These are phyloP conservation scores for Paramarasmius palmivorus DNA, from an alignment of 1,284 basidiomycete genomes.

Conservation along the genomic window DNA sequence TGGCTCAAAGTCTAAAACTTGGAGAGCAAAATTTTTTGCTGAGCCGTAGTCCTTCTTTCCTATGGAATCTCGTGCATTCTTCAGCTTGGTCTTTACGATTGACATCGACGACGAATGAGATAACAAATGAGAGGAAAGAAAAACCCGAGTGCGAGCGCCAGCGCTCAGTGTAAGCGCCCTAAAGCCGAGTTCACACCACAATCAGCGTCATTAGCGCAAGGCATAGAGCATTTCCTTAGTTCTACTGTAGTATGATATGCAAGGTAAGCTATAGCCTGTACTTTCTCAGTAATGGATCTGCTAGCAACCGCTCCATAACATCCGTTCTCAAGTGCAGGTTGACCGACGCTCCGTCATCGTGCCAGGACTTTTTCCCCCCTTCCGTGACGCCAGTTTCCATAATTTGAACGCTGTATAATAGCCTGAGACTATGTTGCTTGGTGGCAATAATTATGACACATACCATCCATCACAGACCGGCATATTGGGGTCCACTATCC, in stretches of 20 bases:
- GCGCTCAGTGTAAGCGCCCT: too few species aligned
- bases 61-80: constrained; percentile 79
- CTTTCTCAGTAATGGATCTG: constrained; percentile 27
- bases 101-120: constrained; percentile 21
- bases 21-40: constrained; percentile 68
- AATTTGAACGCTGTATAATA: constrained; percentile 28
- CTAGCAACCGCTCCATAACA: constrained; percentile 29
- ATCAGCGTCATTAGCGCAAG: too few species aligned
- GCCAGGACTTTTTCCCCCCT: constrained; percentile 21
- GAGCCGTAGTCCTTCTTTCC: constrained; percentile 70
- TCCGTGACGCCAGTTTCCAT: constrained; percentile 29
- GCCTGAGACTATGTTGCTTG: background rate
- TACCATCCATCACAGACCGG: constrained; percentile 36
- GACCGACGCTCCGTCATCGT: constrained; percentile 26
- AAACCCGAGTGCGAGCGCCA: too few species aligned
- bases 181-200: too few species aligned
- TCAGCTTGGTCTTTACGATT: constrained; percentile 73
- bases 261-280: constrained; percentile 11
- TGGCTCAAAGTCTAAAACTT: constrained; percentile 72
- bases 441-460: background rate
- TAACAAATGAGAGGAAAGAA: too few species aligned
- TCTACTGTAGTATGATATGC: too few species aligned
- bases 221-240: too few species aligned
- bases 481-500: constrained; percentile 35
- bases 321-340: constrained; percentile 26